A percentile compares a stretch with the other conserved stretches of the same genome.
Evolutionary conservation across 2,329 filamentous ascomycete genomes (phyloP).

Genomic region (Penicillium concentricum): DNA sequence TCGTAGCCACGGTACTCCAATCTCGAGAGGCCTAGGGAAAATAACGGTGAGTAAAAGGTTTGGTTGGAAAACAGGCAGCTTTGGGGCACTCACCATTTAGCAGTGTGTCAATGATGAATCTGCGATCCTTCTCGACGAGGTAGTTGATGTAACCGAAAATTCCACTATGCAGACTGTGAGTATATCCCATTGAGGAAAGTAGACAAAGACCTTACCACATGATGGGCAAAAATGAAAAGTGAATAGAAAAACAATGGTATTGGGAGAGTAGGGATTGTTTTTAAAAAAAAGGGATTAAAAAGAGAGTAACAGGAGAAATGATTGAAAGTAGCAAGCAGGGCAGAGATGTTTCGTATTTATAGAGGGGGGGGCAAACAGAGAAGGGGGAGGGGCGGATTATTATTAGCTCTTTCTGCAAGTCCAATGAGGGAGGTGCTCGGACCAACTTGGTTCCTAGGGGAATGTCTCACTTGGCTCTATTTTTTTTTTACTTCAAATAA

Average conservation of each 20-base stretch:
- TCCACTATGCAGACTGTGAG: conserved; percentile 31
- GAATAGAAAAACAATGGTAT: background rate
- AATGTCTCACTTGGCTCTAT: conserved; percentile 18
- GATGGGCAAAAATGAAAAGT: conserved; percentile 17
- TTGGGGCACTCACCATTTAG: conserved; percentile 69
- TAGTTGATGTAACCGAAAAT: conserved; percentile 96
- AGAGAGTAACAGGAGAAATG: background rate
- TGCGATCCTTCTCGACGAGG: conserved; percentile 96
- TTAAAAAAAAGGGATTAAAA: conserved; percentile 1
- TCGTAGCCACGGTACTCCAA: conserved; percentile 99
- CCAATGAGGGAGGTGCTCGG: conserved; percentile 7
- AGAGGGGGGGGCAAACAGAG: conserved; percentile 17
- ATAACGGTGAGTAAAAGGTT: conserved; percentile 5
- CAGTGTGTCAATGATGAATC: conserved; percentile 91
- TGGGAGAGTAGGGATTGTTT: background rate
- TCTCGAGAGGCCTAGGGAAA: conserved; percentile 72
- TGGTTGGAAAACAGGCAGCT: no score
- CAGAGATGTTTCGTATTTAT: conserved; percentile 23
- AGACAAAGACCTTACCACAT: conserved; percentile 36
- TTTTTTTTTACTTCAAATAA: background rate
- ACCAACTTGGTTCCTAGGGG: conserved; percentile 9
- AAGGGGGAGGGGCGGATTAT: conserved; percentile 19
- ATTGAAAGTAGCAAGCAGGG: conserved; percentile 1
- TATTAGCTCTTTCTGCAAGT: conserved; percentile 16
- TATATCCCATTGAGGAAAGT: background rate